Evolutionary conservation across 2,329 filamentous ascomycete genomes (phyloP).

Genomic region (Basipetospora chlamydospora): DNA sequence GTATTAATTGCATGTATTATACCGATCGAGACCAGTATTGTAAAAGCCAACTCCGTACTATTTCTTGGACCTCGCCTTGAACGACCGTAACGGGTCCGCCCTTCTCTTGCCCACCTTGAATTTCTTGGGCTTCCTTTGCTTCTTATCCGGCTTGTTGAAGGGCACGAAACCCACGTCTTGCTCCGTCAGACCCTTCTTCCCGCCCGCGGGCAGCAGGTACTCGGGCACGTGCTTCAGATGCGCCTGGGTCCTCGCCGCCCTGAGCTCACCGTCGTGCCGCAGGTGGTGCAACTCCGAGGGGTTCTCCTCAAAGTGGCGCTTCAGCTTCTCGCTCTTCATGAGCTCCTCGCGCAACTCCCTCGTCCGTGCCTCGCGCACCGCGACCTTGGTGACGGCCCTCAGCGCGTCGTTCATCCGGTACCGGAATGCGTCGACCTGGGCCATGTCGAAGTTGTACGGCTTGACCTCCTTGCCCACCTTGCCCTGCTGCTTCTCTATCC

Average conservation of each 20-base stretch:
- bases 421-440: conserved; percentile 81
- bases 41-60: too few species aligned
- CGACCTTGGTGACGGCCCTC: conserved; percentile 75
- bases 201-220: conserved; percentile 71
- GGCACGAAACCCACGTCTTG: conserved; percentile 66
- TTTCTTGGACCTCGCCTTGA: conserved; percentile 49
- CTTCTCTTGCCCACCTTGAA: conserved; percentile 46
- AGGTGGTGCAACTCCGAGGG: conserved; percentile 76
- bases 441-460: conserved; percentile 89
- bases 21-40: too few species aligned
- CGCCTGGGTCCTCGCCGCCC: conserved; percentile 68
- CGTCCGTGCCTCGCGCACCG: conserved; percentile 77
- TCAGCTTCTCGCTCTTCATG: conserved; percentile 84
- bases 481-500: conserved; percentile 64
- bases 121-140: conserved; percentile 26
- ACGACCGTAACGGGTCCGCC: conserved; percentile 75
- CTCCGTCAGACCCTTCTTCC: conserved; percentile 51
- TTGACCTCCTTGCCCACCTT: conserved; percentile 71
- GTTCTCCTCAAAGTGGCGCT: conserved; percentile 94
- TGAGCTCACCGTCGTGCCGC: conserved; percentile 77
- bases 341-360: conserved; percentile 81
- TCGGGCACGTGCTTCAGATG: conserved; percentile 92
- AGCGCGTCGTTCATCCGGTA: conserved; percentile 92
- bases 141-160: conserved; percentile 39
- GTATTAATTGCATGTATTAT: too few species aligned